Percentiles rank a stretch among this genome's conserved stretches.
These are phyloP conservation scores for Phytopythium ostracodes DNA, from an alignment of 352 stramenopile species.

Conservation along the genomic window DNA sequence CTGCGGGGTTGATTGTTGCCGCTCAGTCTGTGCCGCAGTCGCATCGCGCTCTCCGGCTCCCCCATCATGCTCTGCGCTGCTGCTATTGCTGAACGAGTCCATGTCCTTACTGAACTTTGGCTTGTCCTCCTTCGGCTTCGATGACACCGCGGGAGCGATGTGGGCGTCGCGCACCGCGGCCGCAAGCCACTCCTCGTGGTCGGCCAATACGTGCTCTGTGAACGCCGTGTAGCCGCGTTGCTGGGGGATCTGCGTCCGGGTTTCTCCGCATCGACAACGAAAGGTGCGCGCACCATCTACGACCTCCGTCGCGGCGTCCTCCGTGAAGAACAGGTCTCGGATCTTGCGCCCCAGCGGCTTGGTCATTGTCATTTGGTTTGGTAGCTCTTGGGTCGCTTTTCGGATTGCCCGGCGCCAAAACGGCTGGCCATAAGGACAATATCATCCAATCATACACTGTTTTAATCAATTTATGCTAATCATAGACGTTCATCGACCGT, in stretches of 20 bases:
- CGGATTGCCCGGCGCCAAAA: neutral
- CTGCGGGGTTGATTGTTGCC: neutral
- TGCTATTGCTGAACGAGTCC: neutral
- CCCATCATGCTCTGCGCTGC: neutral
- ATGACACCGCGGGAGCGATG: constrained; percentile 11
- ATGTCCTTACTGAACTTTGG: neutral
- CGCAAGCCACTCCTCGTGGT: constrained; percentile 56
- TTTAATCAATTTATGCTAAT: constrained; percentile 2
- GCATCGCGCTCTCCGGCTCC: neutral
- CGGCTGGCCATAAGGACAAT: neutral
- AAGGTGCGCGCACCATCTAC: constrained; percentile 21
- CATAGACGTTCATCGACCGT: neutral
- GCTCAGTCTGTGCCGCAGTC: neutral
- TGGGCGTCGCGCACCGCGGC: constrained; percentile 18
- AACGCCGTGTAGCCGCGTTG: constrained; percentile 60
- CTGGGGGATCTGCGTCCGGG: constrained; percentile 35
- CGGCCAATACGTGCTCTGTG: constrained; percentile 59
- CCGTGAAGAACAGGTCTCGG: constrained; percentile 44
- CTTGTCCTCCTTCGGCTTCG: neutral
- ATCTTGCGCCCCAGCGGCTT: constrained; percentile 42
- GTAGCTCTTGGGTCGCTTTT: no score
- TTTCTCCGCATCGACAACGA: constrained; percentile 62
- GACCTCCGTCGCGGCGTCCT: constrained; percentile 11
- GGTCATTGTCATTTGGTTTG: constrained; percentile 1
- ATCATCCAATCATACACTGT: neutral